Evolutionary conservation across 345 rosid genomes (phyloP), one percentile per base, ranked within the genome.

Genomic region (Eucalyptus leucophloia): DNA sequence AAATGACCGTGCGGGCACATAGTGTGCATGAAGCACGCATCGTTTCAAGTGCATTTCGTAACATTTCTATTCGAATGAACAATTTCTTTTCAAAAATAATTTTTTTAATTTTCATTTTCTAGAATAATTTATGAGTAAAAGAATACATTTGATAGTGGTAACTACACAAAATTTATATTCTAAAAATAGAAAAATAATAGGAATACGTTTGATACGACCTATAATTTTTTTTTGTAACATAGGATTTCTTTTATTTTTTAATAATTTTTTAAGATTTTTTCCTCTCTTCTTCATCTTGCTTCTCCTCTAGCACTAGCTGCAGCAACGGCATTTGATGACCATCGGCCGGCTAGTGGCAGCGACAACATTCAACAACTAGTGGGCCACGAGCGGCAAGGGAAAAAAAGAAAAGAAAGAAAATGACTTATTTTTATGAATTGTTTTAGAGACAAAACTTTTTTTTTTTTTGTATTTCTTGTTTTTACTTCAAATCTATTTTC

Each of bases 51-150:
- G 24, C 2, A 4, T 19, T 53, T 53, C 2, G 0, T 21, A 53
- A 53, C 1, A 53, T 19, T 53, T 53, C 0, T 53, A 7, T 7
- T 53, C 9, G 0, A 8, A 18, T 1, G 0, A 19, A 8, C 0
- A 53, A 53, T 3, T 53, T 53, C 2, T 53, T 53, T 53, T 8
- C 0, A 3, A 0, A 51, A 53, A 7, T 53, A 18, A 2, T 19
- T 50, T 50, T 17, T 19, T 53, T 1, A 51, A 19, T 8, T 19
- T 53, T 53, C 3, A 53, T 19, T 53, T 21, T 8, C 2, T 18
- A 8, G 0, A 53, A 53, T 7, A 53, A 53, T 53, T 53, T 53
- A 1, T 53, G 1, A 7, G 0, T 7, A 19, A 53, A 19, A 53
- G 0, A 53, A 53, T 2, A 1, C 5, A 8, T 53, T 53, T 19